Base-by-base conservation (phyloP, 345 rosid genomes). In the Euphorbia tirucalli region DNA sequence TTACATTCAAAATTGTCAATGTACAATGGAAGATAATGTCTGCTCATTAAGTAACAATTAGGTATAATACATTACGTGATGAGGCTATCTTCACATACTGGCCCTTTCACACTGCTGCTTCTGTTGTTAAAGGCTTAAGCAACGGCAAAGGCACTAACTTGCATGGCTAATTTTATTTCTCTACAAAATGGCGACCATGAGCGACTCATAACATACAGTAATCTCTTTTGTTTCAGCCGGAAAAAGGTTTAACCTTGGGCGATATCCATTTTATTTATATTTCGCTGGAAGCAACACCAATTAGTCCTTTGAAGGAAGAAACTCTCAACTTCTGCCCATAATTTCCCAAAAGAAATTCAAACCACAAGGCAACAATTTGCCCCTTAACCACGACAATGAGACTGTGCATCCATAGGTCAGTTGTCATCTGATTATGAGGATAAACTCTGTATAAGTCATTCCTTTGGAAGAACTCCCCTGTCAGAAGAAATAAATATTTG, bases 171-270 rank as follows among this genome's bases (percentile, higher is more conserved):
- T 56, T 69, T 56, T 69, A 25, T 27, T 35, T 69, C 32, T 69
- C 48, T 57, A 6, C 35, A 57, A 55, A 55, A 69, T 39, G 72
- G 52, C 55, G 9, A 32, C 9, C 61, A 35, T 24, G 11, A 24
- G 54, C 44, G 25, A 48, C 70, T 49, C 27, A 5, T 13, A 16
- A 14, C 31, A 48, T 49, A 27, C 41, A 49, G 21, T 39, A 49
- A 10, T 25, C 57, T 66, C 70, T 48, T 49, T 66, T 28, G 14
- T 66, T 46, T 48, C 70, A 66, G 58, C 70, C 57, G 56, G 22
- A 39, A 59, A 35, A 69, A 41, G 5, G 13, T 55, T 7, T 35
- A 32, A 55, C 32, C 30, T 24, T n/a, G 5, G n/a, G 41, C 28
- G 44, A 59, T 18, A 28, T 69, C 58, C 24, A 24, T 50, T 69